Evolutionary conservation across 768 basidiomycete genomes (phyloP).

Genomic region (Melanogaster broomeanus): DNA sequence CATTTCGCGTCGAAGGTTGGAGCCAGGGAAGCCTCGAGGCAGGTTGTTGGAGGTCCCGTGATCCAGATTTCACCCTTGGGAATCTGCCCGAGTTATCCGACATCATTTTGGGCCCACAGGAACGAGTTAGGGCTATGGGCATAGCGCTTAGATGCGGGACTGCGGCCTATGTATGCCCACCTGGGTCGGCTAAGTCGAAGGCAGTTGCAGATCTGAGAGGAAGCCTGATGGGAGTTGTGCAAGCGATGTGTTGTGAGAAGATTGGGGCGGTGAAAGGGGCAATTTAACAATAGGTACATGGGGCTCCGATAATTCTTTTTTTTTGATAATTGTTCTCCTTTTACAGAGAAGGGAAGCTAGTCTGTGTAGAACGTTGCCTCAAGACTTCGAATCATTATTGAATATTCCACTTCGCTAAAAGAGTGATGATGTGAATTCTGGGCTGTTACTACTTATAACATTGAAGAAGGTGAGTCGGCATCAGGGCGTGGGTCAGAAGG

Average conservation of each 20-base stretch:
- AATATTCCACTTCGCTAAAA: neutral
- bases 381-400: neutral
- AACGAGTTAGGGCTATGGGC: conserved; percentile 26
- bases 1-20: conserved; percentile 27
- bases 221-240: conserved; percentile 9
- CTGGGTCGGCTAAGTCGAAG: conserved; percentile 21
- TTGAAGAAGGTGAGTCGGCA: neutral
- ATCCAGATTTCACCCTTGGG: conserved; percentile 8
- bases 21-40: conserved; percentile 30
- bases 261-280: neutral
- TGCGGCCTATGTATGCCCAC: neutral
- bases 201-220: conserved; percentile 1
- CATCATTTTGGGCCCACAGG: conserved; percentile 15
- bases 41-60: conserved; percentile 22
- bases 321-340: neutral
- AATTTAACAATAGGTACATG: neutral
- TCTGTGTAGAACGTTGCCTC: neutral
- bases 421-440: neutral
- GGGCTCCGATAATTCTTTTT: neutral
- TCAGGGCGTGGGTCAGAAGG: neutral
- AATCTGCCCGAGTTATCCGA: conserved; percentile 6
- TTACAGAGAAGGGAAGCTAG: conserved; percentile 3
- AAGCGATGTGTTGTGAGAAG: conserved; percentile 10
- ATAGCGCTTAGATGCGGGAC: neutral
- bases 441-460: neutral